Evolutionary conservation across 1,284 basidiomycete species (phyloP).

Genomic region (Cutaneotrichosporon sp.): DNA sequence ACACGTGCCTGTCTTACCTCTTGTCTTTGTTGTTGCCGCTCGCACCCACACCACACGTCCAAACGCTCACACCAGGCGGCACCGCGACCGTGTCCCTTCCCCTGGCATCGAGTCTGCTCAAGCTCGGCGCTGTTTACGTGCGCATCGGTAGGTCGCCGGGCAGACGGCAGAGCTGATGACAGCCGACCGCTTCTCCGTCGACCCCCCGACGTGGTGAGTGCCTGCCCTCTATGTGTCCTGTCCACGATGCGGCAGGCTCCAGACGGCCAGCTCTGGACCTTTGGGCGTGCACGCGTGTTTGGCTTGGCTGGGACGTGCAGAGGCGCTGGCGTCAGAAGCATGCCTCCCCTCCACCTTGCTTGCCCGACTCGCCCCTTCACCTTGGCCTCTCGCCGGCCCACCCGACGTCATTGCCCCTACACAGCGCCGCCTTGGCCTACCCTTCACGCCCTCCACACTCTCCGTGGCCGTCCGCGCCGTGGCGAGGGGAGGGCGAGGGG

Average conservation of each 20-base stretch:
- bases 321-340: too few relatives aligned
- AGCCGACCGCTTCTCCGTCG: conserved; percentile 81
- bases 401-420: background rate
- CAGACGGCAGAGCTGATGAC: conserved; percentile 4
- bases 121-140: conserved; percentile 58
- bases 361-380: too few relatives aligned
- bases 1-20: background rate
- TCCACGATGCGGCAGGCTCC: too few relatives aligned
- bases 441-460: background rate
- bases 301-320: too few relatives aligned
- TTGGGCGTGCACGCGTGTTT: too few relatives aligned
- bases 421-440: too few relatives aligned
- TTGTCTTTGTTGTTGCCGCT: conserved; percentile 8
- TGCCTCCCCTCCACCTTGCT: too few relatives aligned
- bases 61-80: conserved; percentile 30
- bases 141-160: conserved; percentile 59
- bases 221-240: background rate
- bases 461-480: too few relatives aligned
- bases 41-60: background rate
- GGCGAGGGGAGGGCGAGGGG: too few relatives aligned
- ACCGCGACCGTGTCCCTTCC: conserved; percentile 42
- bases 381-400: background rate
- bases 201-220: conserved; percentile 79
- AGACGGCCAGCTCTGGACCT: too few relatives aligned
- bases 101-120: conserved; percentile 37